Percentiles rank a stretch among this genome's conserved stretches.
Conservation (phyloP, 2,329 filamentous ascomycete genomes). For the Cadophora sp. region DNA sequence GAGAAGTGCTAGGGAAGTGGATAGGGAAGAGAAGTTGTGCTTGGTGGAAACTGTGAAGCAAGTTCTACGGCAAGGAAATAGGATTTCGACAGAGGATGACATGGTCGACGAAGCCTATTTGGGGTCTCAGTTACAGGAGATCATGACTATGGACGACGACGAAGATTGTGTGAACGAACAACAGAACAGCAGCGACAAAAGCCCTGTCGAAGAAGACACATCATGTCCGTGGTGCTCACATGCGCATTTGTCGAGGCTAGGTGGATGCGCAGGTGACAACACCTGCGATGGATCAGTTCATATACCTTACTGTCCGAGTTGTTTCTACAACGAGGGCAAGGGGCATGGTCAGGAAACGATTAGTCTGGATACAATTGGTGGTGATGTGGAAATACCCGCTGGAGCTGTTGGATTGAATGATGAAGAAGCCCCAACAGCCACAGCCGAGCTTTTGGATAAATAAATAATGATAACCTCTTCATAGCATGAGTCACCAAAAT, state of each 20-base stretch:
- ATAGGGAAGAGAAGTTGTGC: constrained; percentile 18
- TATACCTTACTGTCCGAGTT: constrained; percentile 12
- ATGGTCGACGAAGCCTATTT: background rate
- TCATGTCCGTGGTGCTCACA: constrained; percentile 15
- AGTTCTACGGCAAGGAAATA: background rate
- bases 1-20: constrained; percentile 10
- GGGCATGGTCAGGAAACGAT: background rate
- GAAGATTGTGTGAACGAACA: background rate
- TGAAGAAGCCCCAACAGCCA: background rate
- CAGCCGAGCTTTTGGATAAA: background rate
- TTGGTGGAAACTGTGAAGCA: constrained; percentile 14
- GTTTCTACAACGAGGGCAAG: background rate
- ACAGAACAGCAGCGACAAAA: no score
- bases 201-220: background rate
- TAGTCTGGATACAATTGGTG: background rate
- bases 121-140: background rate
- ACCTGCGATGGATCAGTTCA: constrained; percentile 13
- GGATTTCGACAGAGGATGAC: background rate
- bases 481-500: background rate
- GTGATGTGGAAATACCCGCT: background rate
- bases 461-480: background rate
- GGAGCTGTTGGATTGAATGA: background rate
- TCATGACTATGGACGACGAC: no score
- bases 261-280: background rate
- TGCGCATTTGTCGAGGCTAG: background rate